These are phyloP conservation scores for Dactylella cylindrospora DNA, from an alignment of 2,329 filamentous ascomycete species.

Conservation along the genomic window DNA sequence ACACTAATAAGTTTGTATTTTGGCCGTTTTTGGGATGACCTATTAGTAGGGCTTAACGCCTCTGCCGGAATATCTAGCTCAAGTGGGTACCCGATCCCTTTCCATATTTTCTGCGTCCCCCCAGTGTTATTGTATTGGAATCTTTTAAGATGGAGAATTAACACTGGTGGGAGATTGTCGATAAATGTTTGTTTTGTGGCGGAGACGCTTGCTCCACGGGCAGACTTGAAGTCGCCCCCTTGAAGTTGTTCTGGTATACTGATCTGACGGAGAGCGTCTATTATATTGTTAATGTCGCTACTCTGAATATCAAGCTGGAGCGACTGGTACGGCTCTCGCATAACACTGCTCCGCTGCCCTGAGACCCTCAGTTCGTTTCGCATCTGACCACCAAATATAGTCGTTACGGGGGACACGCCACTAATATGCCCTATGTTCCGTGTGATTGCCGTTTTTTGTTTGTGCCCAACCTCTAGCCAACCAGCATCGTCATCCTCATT, in stretches of 20 bases:
- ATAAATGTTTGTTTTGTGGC: constrained; percentile 96
- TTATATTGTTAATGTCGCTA: constrained; percentile 81
- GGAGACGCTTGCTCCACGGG: constrained; percentile 71
- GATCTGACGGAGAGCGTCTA: constrained; percentile 82
- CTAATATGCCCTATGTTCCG: constrained; percentile 61
- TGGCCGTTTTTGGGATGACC: constrained; percentile 65
- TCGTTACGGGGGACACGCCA: constrained; percentile 77
- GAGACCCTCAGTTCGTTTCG: constrained; percentile 85
- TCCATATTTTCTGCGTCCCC: constrained; percentile 96
- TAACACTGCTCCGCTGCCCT: constrained; percentile 86
- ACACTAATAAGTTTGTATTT: constrained; percentile 85
- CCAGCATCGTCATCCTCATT: constrained; percentile 60
- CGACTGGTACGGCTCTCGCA: constrained; percentile 88
- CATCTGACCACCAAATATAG: constrained; percentile 89
- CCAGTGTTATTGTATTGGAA: constrained; percentile 91
- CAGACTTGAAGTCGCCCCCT: constrained; percentile 73
- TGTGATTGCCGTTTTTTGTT: constrained; percentile 83
- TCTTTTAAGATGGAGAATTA: constrained; percentile 93
- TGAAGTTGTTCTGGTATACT: constrained; percentile 82
- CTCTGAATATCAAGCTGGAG: constrained; percentile 92
- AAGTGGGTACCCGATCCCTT: constrained; percentile 91
- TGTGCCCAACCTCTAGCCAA: constrained; percentile 94
- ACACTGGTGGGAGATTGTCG: constrained; percentile 82
- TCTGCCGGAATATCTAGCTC: constrained; percentile 93
- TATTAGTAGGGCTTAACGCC: constrained; percentile 75